Conservation (phyloP, 2,329 filamentous ascomycete species). For the Rachicladosporium sp. region DNA sequence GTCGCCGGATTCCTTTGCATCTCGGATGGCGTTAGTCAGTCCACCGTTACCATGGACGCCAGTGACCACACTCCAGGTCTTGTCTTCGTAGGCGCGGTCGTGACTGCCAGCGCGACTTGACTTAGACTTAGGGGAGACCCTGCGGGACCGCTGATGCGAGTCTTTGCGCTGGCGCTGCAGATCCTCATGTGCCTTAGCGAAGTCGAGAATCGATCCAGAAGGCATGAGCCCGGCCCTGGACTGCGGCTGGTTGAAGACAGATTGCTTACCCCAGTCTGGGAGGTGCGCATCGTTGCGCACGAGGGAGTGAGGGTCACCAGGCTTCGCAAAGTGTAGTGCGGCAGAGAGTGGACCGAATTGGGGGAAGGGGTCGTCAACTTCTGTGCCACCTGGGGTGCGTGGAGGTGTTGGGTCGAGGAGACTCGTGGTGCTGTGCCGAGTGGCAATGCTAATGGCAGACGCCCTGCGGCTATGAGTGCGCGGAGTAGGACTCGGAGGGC, state of each 20-base stretch:
- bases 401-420: constrained; percentile 31
- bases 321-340: constrained; percentile 41
- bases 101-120: constrained; percentile 24
- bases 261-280: constrained; percentile 58
- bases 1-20: constrained; percentile 57
- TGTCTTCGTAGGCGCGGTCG: constrained; percentile 50
- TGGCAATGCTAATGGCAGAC: constrained; percentile 28
- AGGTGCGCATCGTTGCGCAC: constrained; percentile 64
- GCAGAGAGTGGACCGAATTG: constrained; percentile 29
- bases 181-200: constrained; percentile 38
- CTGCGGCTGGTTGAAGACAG: constrained; percentile 61
- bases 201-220: constrained; percentile 62
- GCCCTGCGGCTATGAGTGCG: constrained; percentile 32
- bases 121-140: constrained; percentile 7
- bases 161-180: constrained; percentile 11
- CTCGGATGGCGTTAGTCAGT: constrained; percentile 74
- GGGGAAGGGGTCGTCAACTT: constrained; percentile 35
- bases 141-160: constrained; percentile 7
- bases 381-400: constrained; percentile 27
- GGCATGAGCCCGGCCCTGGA: constrained; percentile 63
- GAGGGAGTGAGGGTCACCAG: constrained; percentile 38
- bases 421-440: constrained; percentile 21
- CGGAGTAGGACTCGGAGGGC: constrained; percentile 14
- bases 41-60: constrained; percentile 90
- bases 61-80: constrained; percentile 69